Conservation (phyloP, 2,329 filamentous ascomycete species). For the Cladosporium sp. region DNA sequence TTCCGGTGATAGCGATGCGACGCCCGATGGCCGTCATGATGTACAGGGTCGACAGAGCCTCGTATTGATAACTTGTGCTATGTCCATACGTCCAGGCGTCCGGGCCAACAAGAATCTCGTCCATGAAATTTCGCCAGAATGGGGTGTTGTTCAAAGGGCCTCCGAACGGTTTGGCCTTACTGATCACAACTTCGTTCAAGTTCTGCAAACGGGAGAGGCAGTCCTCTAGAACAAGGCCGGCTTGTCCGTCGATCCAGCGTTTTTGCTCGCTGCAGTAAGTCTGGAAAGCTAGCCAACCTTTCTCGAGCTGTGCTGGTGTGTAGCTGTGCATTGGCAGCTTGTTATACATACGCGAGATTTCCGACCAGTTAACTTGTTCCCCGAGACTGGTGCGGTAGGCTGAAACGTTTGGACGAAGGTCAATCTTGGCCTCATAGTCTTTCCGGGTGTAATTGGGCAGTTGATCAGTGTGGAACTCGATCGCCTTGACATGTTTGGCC, state of each 20-base stretch:
- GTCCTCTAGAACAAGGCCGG: slow-evolving; percentile 25
- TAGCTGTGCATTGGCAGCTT: slow-evolving; percentile 25
- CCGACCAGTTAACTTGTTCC: not conserved
- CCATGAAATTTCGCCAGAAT: not conserved
- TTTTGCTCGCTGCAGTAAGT: slow-evolving; percentile 17
- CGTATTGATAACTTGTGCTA: not conserved
- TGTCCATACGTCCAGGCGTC: not conserved
- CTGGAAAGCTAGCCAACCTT: slow-evolving; percentile 22
- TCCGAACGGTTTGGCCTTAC: slow-evolving; percentile 22
- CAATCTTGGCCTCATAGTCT: slow-evolving; percentile 22
- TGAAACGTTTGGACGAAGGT: not conserved
- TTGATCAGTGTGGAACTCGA: slow-evolving; percentile 35
- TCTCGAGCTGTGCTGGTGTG: slow-evolving; percentile 23
- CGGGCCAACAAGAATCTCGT: not conserved
- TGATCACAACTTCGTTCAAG: slow-evolving; percentile 24
- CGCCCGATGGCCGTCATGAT: not conserved
- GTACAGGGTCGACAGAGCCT: not conserved
- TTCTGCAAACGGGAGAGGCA: slow-evolving; percentile 29
- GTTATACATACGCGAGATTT: slow-evolving; percentile 12
- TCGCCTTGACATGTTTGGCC: slow-evolving; percentile 30
- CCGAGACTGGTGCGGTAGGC: not conserved
- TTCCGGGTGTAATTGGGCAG: slow-evolving; percentile 28
- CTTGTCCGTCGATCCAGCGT: slow-evolving; percentile 25
- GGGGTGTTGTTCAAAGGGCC: not conserved
- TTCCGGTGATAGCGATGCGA: not conserved